Evolutionary conservation across 163 green algal species (phyloP).

Genomic region (Volvox carteri): DNA sequence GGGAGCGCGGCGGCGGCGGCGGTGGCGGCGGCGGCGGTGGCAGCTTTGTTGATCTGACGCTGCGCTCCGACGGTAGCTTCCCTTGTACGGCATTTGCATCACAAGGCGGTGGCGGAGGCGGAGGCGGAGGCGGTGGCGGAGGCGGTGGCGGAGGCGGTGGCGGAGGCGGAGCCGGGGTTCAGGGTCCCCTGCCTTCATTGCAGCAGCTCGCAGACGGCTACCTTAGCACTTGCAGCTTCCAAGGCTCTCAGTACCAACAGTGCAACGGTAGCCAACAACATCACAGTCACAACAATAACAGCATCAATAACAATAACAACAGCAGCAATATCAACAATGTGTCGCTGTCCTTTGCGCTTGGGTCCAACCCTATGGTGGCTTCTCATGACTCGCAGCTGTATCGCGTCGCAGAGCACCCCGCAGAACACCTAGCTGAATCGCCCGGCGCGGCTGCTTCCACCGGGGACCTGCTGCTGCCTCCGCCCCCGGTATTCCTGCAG

Average conservation of each 20-base stretch:
- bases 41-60: not conserved
- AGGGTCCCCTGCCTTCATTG: not conserved
- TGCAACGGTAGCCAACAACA: not conserved
- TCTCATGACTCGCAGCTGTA: slow-evolving; percentile 33
- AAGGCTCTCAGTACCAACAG: too few relatives aligned
- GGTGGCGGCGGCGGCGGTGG: not conserved
- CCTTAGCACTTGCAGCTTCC: not conserved
- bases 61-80: slow-evolving; percentile 3
- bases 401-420: slow-evolving; percentile 24
- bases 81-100: not conserved
- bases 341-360: slow-evolving; percentile 9
- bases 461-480: not conserved
- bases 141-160: not conserved
- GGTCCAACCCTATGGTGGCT: not conserved
- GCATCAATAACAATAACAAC: not conserved
- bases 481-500: not conserved
- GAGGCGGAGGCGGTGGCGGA: not conserved
- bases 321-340: not conserved
- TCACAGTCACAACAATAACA: not conserved
- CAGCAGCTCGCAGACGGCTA: not conserved
- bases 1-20: not conserved
- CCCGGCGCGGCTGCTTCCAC: not conserved
- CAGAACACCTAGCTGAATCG: not conserved
- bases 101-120: not conserved
- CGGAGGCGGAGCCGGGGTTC: too few relatives aligned